Evolutionary conservation across 176 grass and related monocot species (phyloP).

Genomic region (Eleusine indica): DNA sequence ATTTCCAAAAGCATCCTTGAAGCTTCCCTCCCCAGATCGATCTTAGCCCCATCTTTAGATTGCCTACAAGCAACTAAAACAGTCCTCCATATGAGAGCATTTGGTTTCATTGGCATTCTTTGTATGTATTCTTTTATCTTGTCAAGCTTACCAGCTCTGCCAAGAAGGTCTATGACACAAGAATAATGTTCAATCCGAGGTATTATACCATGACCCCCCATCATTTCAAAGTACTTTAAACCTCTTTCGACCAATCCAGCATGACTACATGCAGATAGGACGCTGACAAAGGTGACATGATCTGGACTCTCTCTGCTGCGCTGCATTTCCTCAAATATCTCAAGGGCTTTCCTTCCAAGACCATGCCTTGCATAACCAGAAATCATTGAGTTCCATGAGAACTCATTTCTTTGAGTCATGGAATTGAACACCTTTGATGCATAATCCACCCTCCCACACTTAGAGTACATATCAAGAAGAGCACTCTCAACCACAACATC

Average conservation of each 20-base stretch:
- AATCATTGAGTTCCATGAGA: constrained; percentile 94
- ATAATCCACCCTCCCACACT: constrained; percentile 85
- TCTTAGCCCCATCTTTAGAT: constrained; percentile 59
- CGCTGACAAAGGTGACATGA: constrained; percentile 74
- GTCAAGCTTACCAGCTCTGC: constrained; percentile 63
- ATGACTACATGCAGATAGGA: constrained; percentile 87
- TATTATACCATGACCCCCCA: constrained; percentile 49
- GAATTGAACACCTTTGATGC: constrained; percentile 72
- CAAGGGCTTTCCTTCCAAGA: constrained; percentile 65
- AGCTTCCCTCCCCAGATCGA: constrained; percentile 64
- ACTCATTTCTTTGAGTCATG: constrained; percentile 68
- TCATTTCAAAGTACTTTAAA: constrained; percentile 69
- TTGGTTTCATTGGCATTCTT: constrained; percentile 83
- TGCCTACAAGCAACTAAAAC: constrained; percentile 72
- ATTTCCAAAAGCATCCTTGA: constrained; percentile 72
- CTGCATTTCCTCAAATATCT: constrained; percentile 75
- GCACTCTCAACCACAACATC: constrained; percentile 76
- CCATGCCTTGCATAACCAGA: constrained; percentile 84
- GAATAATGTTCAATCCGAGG: constrained; percentile 82
- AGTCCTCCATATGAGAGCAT: constrained; percentile 79
- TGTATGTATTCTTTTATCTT: constrained; percentile 72
- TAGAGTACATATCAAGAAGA: constrained; percentile 87
- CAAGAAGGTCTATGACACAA: constrained; percentile 80
- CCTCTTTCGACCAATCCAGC: constrained; percentile 81
- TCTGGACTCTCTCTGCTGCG: constrained; percentile 47